A percentile compares a stretch with the other conserved stretches of the same genome.
These are phyloP conservation scores for Ensete ventricosum DNA, from an alignment of 176 grass and related monocot genomes.

Conservation along the genomic window DNA sequence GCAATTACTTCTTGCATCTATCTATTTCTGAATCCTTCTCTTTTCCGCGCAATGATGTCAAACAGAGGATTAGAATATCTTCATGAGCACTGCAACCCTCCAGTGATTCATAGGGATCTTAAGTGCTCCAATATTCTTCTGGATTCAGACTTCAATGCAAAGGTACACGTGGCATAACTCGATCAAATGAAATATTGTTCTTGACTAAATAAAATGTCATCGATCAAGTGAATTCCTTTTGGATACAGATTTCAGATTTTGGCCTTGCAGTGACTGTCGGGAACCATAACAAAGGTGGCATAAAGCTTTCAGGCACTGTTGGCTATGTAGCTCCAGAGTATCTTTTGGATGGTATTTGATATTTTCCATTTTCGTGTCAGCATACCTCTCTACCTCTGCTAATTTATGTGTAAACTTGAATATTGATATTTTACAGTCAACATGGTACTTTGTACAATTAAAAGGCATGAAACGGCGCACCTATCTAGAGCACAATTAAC, in stretches of 20 bases:
- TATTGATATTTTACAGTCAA: not conserved
- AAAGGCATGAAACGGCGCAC: no score
- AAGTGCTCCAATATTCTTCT: slow-evolving; percentile 99
- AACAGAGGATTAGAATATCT: slow-evolving; percentile 92
- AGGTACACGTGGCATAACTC: slow-evolving; percentile 31
- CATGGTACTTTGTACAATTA: no score
- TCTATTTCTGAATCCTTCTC: not conserved
- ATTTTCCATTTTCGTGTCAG: slow-evolving; percentile 9
- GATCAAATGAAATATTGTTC: not conserved
- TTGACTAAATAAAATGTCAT: not conserved
- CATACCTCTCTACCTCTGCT: not conserved
- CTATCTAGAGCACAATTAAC: not conserved
- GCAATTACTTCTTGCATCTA: not conserved
- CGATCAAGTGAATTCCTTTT: slow-evolving; percentile 5
- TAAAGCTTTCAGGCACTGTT: slow-evolving; percentile 85
- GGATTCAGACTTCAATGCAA: slow-evolving; percentile 78
- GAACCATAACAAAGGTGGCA: slow-evolving; percentile 46
- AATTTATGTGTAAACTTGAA: not conserved
- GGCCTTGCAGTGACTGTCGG: slow-evolving; percentile 70
- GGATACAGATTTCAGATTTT: slow-evolving; percentile 91
- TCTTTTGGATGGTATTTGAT: slow-evolving; percentile 58
- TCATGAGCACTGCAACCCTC: slow-evolving; percentile 88
- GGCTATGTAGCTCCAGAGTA: slow-evolving; percentile 98
- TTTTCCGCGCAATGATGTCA: slow-evolving; percentile 7
- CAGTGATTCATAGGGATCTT: slow-evolving; percentile 90